Evolutionary conservation across 768 basidiomycete genomes (phyloP), one percentile per base, ranked within the genome.

Genomic region (Boletus tomentosulus): DNA sequence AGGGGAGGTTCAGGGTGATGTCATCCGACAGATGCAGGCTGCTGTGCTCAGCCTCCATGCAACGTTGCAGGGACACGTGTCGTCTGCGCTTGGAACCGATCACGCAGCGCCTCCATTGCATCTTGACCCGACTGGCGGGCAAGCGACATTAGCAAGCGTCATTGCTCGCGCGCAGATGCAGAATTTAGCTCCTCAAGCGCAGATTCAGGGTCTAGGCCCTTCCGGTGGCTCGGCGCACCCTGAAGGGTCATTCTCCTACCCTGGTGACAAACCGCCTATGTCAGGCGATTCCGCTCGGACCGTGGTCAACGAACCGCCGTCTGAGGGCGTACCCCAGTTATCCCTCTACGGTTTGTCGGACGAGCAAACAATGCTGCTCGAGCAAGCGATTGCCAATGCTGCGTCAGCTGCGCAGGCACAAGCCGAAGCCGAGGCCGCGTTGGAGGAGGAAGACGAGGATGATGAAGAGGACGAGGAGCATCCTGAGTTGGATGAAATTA

Each of bases 331-430:
- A n/a, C 57, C 80, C 24, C 74, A 82, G 1, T 60, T 88, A 47
- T 85, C 86, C 3, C 75, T 84, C 64, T 85, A 86, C 50, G 87
- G 86, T 31, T 73, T 89, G 39, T 87, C 87, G 1, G 84, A 84
- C 46, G 86, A 88, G 57, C 88, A 89, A 67, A 77, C 85, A 4
- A 79, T 76, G 54, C 66, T 86, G 57, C 72, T 90, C 15, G 86
- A 89, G 64, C 78, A 83, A 56, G 87, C 87, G 0, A 88, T 90
- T 46, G 83, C 85, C 27, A 86, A 77, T 60, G 87, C 87, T 1
- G 84, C 88, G 10, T 80, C 80, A 34, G 85, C 85, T 31, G 87
- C 87, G 1, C 86, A 87, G 59, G 84, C 86, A 19, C 86, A 87
- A 61, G 87, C 87, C 0, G 87, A 89, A 58, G 88, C 87, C 0